Percentiles rank a stretch among this genome's conserved stretches.
Conservation (phyloP, 768 basidiomycete genomes). For the Termitomyces sp. region DNA sequence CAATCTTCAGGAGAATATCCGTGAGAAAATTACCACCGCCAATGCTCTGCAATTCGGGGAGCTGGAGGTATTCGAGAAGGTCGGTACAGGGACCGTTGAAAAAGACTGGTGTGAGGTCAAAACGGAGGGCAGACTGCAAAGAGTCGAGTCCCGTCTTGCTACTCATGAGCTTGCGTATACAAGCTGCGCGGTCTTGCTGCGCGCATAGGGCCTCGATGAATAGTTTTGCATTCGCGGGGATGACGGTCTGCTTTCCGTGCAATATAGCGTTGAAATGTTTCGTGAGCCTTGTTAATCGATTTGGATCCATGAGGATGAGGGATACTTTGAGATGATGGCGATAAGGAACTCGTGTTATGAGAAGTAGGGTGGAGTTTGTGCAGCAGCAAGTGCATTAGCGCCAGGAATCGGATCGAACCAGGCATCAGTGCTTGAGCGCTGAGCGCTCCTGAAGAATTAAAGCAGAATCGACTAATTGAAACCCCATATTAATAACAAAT, state of each 20-base stretch:
- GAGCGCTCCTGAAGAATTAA: background rate
- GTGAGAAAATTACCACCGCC: background rate
- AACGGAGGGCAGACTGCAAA: background rate
- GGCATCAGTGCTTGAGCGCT: background rate
- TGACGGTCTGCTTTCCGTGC: background rate
- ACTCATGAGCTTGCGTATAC: background rate
- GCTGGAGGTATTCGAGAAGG: background rate
- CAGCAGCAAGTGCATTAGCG: background rate
- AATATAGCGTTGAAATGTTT: background rate
- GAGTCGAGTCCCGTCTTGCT: background rate
- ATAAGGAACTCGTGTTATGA: background rate
- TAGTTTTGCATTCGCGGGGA: background rate
- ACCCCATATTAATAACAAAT: background rate
- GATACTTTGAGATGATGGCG: background rate
- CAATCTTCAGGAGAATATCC: background rate
- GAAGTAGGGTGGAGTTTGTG: background rate
- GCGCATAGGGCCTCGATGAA: constrained; percentile 8
- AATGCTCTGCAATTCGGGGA: background rate
- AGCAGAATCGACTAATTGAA: background rate
- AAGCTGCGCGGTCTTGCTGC: background rate
- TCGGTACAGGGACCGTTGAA: background rate
- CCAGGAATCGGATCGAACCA: background rate
- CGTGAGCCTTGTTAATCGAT: background rate
- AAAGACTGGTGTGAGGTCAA: background rate
- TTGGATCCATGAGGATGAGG: background rate